Evolutionary conservation across 2,329 filamentous ascomycete species (phyloP), one percentile per base, ranked within the genome.

Genomic region (Juglanconis juglandina): DNA sequence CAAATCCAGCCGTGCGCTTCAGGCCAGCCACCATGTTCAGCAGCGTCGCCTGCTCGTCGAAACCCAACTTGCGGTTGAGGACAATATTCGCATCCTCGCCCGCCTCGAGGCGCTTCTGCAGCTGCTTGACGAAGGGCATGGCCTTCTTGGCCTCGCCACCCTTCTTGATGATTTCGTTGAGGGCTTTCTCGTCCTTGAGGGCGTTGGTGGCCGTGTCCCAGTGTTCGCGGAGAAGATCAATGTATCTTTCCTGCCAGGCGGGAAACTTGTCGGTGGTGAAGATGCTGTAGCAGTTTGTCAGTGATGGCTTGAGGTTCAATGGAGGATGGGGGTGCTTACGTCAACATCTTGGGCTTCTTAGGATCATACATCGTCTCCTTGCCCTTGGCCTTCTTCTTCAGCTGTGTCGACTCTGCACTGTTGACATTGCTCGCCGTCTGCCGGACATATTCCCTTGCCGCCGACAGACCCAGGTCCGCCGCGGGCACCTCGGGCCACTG

Each of bases 141-240:
- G 92, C 94, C 78, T 96, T 95, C 86, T 98, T 99, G 83, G 92
- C 92, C 77, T 96, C 91, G 48, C 87, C 87, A 70, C 92, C 81
- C 80, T 96, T 96, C 67, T 86, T 87, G 60, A 97, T 88, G 70
- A 87, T 84, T 66, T 86, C 87, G 69, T 87, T 90, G 51, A 97
- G 79, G 59, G 85, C 86, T 79, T 96, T 96, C 73, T 96, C 91
- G 70, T 96, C 88, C 65, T 72, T 58, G 58, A 90, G 76, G 9
- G 79, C 77, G 65, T 90, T 79, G 66, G 77, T 85, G 64, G 70
- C 72, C 17, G 82, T 74, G 63, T 90, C 82, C 76, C 92, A 92
- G 63, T 86, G 79, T 69, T 90, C 83, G 66, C 87, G 86, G 17
- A 96, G 83, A 41, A 96, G 80, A 59, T 92, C 88, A 69, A 96